phyloP scores from a whole-genome alignment of 345 rosid genomes.

The Arabidopsis thaliana region TAIR10.1 NC_003076.8:1125001-1125500 shows the following conservation, averaged over 20 bases:
- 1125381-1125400: slow-evolving; percentile 1
- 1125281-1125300: slow-evolving; percentile 77
- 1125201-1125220: slow-evolving; percentile 41
- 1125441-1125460: slow-evolving; percentile 7
- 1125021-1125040: slow-evolving; percentile 1
- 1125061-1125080: slow-evolving; percentile 9
- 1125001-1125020: slow-evolving; percentile 4
- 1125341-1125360: not conserved
- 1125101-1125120: slow-evolving; percentile 18
- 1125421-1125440: slow-evolving; percentile 22
- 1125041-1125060: slow-evolving; percentile 15
- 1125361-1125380: slow-evolving; percentile 1
- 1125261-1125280: slow-evolving; percentile 81
- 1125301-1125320: slow-evolving; percentile 47
- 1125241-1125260: slow-evolving; percentile 65
- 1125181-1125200: slow-evolving; percentile 5
- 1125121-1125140: slow-evolving; percentile 8
- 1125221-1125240: slow-evolving; percentile 95
- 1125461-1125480: slow-evolving; percentile 20
- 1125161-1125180: not conserved
- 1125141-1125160: slow-evolving; percentile 1
- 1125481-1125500: slow-evolving; percentile 24
- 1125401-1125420: not conserved
- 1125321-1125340: not conserved
- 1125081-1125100: slow-evolving; percentile 15